A percentile compares a stretch with the other conserved stretches of the same genome.
Conservation (phyloP, 1,139 yeast genomes). For the Zygosaccharomyces sapae region DNA sequence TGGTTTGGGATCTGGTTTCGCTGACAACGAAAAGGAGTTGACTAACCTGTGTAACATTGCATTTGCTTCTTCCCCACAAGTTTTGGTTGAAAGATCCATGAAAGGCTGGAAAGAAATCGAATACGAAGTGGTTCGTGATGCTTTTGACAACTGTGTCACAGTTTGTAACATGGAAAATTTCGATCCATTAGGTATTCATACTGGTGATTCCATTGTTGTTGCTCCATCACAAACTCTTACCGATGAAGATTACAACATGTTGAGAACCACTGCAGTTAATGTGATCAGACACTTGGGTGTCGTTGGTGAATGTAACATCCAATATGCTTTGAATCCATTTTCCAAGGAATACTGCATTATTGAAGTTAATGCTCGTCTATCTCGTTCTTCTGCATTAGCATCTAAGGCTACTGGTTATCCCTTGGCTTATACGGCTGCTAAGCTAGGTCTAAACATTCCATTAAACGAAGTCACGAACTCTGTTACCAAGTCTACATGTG, state of each 20-base stretch:
- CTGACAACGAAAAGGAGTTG: slow-evolving; percentile 82
- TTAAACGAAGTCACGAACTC: slow-evolving; percentile 89
- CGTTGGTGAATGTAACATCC: slow-evolving; percentile 99
- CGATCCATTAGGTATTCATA: slow-evolving; percentile 97
- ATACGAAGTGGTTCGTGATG: slow-evolving; percentile 98
- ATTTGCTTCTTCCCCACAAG: slow-evolving; percentile 94
- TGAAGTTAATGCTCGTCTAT: slow-evolving; percentile 96
- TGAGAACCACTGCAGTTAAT: slow-evolving; percentile 95
- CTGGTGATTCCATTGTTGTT: slow-evolving; percentile 98
- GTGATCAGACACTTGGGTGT: slow-evolving; percentile 97
- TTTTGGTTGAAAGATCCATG: slow-evolving; percentile 91
- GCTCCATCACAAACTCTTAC: slow-evolving; percentile 98
- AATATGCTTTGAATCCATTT: slow-evolving; percentile 92
- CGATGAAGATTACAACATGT: slow-evolving; percentile 97
- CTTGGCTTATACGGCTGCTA: slow-evolving; percentile 96
- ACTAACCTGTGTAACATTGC: slow-evolving; percentile 84
- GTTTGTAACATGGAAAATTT: slow-evolving; percentile 99
- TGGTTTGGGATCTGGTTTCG: slow-evolving; percentile 98
- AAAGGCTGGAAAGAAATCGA: slow-evolving; percentile 99
- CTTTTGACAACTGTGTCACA: slow-evolving; percentile 94
- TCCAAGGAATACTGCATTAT: slow-evolving; percentile 94
- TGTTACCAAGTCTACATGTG: slow-evolving; percentile 91
- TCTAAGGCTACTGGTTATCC: slow-evolving; percentile 99
- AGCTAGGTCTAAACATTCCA: slow-evolving; percentile 89
- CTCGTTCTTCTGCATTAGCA: slow-evolving; percentile 97